Evolutionary conservation across 1,284 basidiomycete genomes (phyloP), one percentile per base, ranked within the genome.

Genomic region (Trichosporon sp.): DNA sequence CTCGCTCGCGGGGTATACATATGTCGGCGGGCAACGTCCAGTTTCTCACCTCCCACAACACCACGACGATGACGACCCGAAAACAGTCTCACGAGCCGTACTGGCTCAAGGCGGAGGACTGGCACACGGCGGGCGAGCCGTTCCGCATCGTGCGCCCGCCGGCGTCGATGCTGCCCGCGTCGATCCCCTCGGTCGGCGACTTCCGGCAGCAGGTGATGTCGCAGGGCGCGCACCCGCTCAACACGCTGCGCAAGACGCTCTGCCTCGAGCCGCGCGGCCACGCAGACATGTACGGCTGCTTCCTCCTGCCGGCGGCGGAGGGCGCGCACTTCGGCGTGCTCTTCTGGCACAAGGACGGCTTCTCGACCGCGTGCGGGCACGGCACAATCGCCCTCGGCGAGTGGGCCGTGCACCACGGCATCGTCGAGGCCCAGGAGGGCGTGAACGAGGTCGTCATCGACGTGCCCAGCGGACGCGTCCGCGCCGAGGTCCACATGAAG

Each of bases 271-370:
- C 85, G 5, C 79, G 85, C 44, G 85, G 85, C 2, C 85, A 86
- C 68, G 73, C 74, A 21, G 85, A 85, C 69, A 86, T 86, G 85
- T 86, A 86, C 68, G 85, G 85, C 5, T 85, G 84, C 15, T 83
- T 85, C 53, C 75, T 85, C 11, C 76, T 85, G 0, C 75, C 83
- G 32, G 84, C 84, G 15, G 67, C 71, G 35, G 65, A 69, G 4
- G 79, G 82, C 18, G 85, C 85, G 0, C 81, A 85, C 70, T 83
- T 86, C 32, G 85, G 84, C 1, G 85, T 86, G 13, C 72, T 86
- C 35, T 86, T 86, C 73, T 85, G 82, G 70, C 85, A 86, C 75
- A 86, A 86, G 72, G 85, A 86, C 76, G 85, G 85, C 0, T 86
- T 85, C 74, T 85, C 84, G 1, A 86, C 85, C 1, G 86, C 86